phyloP scores from a whole-genome alignment of 257 asterid species.

The Scutellaria barbata region DNA sequence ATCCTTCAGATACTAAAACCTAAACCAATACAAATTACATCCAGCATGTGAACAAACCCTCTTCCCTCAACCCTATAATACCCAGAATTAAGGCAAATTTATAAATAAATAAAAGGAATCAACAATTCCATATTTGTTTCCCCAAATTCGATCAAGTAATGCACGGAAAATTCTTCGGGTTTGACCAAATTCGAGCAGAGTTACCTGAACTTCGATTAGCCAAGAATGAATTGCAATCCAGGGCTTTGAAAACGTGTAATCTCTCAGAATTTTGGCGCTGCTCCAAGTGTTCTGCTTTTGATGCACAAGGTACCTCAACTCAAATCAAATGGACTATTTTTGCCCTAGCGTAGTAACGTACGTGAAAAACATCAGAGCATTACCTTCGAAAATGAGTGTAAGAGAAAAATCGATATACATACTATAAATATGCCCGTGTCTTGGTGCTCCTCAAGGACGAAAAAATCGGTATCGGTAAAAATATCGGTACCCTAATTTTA shows the following conservation, averaged over 20 bases:
- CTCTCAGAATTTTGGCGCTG: conserved; percentile 34
- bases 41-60: not conserved
- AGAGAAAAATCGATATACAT: conserved; percentile 29
- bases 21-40: not conserved
- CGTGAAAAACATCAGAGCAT: conserved; percentile 37
- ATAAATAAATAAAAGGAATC: too few relatives aligned
- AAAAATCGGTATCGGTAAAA: too few relatives aligned
- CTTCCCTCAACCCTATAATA: not conserved
- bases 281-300: too few relatives aligned
- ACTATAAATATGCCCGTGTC: too few relatives aligned
- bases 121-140: conserved; percentile 19
- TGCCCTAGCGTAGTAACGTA: conserved; percentile 44
- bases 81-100: too few relatives aligned
- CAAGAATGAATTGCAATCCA: conserved; percentile 48
- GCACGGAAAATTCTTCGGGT: conserved; percentile 44
- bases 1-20: not conserved
- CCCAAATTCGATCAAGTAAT: conserved; percentile 34
- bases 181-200: conserved; percentile 35
- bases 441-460: too few relatives aligned
- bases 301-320: too few relatives aligned
- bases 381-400: conserved; percentile 28
- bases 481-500: too few relatives aligned
- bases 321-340: conserved; percentile 41
- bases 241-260: conserved; percentile 40
- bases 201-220: conserved; percentile 52